These are phyloP conservation scores for Aspergillus indologenus DNA, from an alignment of 495 filamentous ascomycete genomes.

Conservation along the genomic window DNA sequence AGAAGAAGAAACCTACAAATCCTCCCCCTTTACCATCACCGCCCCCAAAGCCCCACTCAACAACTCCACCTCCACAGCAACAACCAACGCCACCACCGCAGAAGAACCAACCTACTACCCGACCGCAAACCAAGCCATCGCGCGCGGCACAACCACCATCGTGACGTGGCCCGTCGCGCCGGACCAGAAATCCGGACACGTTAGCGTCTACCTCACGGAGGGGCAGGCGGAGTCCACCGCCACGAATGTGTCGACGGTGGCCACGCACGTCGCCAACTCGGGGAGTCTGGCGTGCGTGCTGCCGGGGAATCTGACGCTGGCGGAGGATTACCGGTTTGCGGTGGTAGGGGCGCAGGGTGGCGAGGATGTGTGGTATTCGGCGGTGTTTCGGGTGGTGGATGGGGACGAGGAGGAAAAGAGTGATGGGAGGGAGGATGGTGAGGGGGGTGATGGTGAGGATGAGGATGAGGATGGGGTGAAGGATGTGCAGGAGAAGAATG, in stretches of 20 bases:
- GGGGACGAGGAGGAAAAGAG: background rate
- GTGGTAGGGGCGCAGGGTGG: background rate
- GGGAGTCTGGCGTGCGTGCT: slow-evolving; percentile 1
- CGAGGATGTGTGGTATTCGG: background rate
- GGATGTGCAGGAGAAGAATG: too few species aligned
- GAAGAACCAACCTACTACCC: slow-evolving; percentile 1
- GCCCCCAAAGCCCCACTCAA: background rate
- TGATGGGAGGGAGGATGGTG: background rate
- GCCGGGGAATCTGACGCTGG: background rate
- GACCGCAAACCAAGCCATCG: background rate
- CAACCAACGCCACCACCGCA: background rate
- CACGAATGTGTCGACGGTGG: background rate
- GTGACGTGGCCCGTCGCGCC: background rate
- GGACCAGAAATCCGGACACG: background rate
- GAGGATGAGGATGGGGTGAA: too few species aligned
- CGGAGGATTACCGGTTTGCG: slow-evolving; percentile 4
- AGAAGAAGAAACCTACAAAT: background rate
- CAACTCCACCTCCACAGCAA: background rate
- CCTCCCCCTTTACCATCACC: background rate
- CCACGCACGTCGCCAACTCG: background rate
- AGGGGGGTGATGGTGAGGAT: background rate
- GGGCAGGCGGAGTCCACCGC: background rate
- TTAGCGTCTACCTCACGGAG: slow-evolving; percentile 2
- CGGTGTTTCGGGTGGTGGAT: background rate
- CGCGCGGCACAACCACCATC: background rate